Conservation (phyloP, 345 rosid species). For the Erysimum cheiranthoides region DNA sequence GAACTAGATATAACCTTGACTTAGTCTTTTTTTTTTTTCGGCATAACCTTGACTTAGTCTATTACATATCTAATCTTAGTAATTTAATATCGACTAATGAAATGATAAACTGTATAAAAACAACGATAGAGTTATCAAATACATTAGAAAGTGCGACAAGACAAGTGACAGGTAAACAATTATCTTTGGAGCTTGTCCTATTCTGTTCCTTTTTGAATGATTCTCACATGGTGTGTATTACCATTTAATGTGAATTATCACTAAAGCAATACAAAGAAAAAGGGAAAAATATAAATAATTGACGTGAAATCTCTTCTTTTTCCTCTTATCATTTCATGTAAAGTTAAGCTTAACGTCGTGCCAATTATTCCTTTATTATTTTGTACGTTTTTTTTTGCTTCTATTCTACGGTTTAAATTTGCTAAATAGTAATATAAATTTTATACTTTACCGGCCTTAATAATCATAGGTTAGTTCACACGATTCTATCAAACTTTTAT, state of each 20-base stretch:
- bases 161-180: slow-evolving; percentile 48
- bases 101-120: slow-evolving; percentile 11
- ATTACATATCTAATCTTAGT: slow-evolving; percentile 17
- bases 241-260: slow-evolving; percentile 44
- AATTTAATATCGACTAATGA: slow-evolving; percentile 12
- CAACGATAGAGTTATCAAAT: slow-evolving; percentile 29
- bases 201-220: slow-evolving; percentile 41
- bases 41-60: slow-evolving; percentile 37
- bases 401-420: slow-evolving; percentile 12
- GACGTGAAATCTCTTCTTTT: slow-evolving; percentile 39
- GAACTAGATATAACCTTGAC: slow-evolving; percentile 26
- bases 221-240: slow-evolving; percentile 47
- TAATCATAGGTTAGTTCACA: slow-evolving; percentile 5
- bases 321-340: slow-evolving; percentile 39
- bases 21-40: too few relatives aligned
- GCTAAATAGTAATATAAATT: neutral
- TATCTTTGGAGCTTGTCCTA: slow-evolving; percentile 57
- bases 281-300: slow-evolving; percentile 17
- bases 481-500: neutral
- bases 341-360: slow-evolving; percentile 36
- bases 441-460: neutral
- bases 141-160: slow-evolving; percentile 41
- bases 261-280: slow-evolving; percentile 36
- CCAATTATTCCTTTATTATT: slow-evolving; percentile 39
- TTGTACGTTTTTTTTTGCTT: slow-evolving; percentile 3